Percentiles rank a stretch among this genome's conserved stretches.
Conservation (phyloP, 306 rosid genomes). For the Vachellia collinsii region DNA sequence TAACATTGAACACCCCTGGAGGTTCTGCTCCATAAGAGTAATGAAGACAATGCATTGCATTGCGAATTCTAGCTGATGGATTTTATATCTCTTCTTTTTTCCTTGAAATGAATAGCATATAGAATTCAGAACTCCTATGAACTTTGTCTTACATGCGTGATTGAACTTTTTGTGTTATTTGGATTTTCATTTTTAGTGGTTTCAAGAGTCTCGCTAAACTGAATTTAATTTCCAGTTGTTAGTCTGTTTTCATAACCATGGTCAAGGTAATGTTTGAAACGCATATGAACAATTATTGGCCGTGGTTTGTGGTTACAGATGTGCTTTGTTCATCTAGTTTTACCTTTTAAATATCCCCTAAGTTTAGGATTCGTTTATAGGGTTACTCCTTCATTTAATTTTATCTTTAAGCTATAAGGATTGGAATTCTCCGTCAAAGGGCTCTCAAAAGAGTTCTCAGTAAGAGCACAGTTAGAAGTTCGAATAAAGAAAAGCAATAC, state of each 20-base stretch:
- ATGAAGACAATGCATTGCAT: neutral
- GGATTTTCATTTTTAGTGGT: neutral
- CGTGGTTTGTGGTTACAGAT: neutral
- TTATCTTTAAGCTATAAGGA: neutral
- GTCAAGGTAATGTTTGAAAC: neutral
- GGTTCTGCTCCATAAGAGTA: neutral
- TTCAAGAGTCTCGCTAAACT: neutral
- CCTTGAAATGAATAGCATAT: neutral
- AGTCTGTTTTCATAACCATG: neutral
- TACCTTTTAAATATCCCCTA: neutral
- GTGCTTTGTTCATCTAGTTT: neutral
- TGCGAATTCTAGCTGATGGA: neutral
- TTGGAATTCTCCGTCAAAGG: slow-evolving; percentile 4
- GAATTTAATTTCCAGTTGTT: no score
- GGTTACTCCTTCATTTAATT: neutral
- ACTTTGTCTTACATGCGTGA: neutral
- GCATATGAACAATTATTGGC: neutral
- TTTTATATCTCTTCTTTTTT: neutral
- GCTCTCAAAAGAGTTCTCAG: slow-evolving; percentile 1
- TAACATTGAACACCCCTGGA: neutral
- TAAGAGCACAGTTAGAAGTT: neutral
- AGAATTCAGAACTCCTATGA: neutral
- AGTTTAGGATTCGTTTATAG: no score
- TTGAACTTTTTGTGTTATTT: neutral
- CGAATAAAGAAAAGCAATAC: neutral